Percentiles rank a stretch among this genome's conserved stretches.
These are phyloP conservation scores for Adiantum capillusveneris DNA, from an alignment of 75 land plant species.

Conservation along the genomic window DNA sequence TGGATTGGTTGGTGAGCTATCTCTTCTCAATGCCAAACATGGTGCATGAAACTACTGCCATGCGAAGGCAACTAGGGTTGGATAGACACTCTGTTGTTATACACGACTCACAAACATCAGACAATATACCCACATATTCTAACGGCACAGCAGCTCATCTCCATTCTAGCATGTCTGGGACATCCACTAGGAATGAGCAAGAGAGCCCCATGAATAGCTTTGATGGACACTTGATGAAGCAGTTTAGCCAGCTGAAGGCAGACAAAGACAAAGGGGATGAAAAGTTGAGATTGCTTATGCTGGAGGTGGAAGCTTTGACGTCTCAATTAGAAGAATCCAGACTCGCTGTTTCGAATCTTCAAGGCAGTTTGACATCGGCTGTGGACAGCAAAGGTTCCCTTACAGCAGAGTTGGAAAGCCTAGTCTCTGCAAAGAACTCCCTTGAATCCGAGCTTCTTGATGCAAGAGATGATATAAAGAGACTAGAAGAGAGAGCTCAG, in stretches of 20 bases:
- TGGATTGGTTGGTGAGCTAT: slow-evolving; percentile 63
- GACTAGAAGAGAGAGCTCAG: slow-evolving; percentile 41
- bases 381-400: slow-evolving; percentile 25
- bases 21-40: slow-evolving; percentile 59
- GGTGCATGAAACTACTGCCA: slow-evolving; percentile 41
- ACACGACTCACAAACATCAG: background rate
- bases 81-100: slow-evolving; percentile 15
- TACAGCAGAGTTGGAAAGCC: slow-evolving; percentile 29
- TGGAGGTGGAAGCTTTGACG: slow-evolving; percentile 15
- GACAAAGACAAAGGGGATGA: slow-evolving; percentile 11
- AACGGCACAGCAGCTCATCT: background rate
- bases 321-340: slow-evolving; percentile 33
- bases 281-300: too few relatives aligned
- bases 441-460: slow-evolving; percentile 33
- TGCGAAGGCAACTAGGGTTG: slow-evolving; percentile 37
- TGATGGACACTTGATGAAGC: slow-evolving; percentile 17
- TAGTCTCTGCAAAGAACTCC: slow-evolving; percentile 29
- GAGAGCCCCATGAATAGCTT: slow-evolving; percentile 13
- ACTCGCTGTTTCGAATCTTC: slow-evolving; percentile 17
- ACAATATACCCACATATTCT: slow-evolving; percentile 6
- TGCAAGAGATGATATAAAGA: slow-evolving; percentile 30
- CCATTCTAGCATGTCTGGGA: too few relatives aligned
- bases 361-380: slow-evolving; percentile 22
- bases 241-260: slow-evolving; percentile 25
- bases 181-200: background rate